Base-by-base conservation (phyloP, 23 red algal species). In the Chondrus crispus region DNA sequence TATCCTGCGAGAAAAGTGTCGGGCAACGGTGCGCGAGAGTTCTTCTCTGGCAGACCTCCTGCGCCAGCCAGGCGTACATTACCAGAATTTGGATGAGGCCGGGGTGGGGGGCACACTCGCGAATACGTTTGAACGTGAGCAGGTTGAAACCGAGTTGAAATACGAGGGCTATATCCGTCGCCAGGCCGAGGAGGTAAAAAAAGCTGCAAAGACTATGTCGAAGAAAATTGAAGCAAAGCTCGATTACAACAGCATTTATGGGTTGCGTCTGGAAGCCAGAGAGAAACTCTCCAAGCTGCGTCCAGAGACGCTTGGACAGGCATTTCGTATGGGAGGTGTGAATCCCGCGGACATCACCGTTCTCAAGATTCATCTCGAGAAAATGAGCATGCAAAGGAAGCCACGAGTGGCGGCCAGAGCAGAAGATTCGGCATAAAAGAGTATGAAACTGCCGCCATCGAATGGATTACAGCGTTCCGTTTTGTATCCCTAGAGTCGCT, bases 331-430 rank as follows among this genome's bases (percentile, higher is more conserved):
- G 20, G 97, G 94, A 26, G 97, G 97, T 29, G 97, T 99, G 16
- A 99, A 99, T 58, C 97, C 97, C 1, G 92, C 93, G 74, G 97
- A 99, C 75, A 89, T 99, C 71, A 71, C 91, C 16, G 85, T 94
- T 18, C 82, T 99, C 24, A 91, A 93, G 38, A 58, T 99, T 62
- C 84, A 84, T 74, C 50, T 99, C 12, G 88, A 95, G 26, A 84
- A 79, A 84, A 42, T 82, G 74, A 41, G 37, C n/a, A n/a, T n/a
- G n/a, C n/a, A n/a, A n/a, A n/a, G n/a, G n/a, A n/a, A n/a, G n/a
- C n/a, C n/a, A n/a, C n/a, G n/a, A n/a, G n/a, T n/a, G n/a, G n/a
- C n/a, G n/a, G n/a, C n/a, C n/a, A n/a, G n/a, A n/a, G n/a, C n/a
- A n/a, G n/a, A n/a, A n/a, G n/a, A n/a, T n/a, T n/a, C n/a, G n/a